These are phyloP conservation scores for Zelopaecilomyces penicillatus DNA, from an alignment of 2,329 filamentous ascomycete genomes.

Conservation along the genomic window DNA sequence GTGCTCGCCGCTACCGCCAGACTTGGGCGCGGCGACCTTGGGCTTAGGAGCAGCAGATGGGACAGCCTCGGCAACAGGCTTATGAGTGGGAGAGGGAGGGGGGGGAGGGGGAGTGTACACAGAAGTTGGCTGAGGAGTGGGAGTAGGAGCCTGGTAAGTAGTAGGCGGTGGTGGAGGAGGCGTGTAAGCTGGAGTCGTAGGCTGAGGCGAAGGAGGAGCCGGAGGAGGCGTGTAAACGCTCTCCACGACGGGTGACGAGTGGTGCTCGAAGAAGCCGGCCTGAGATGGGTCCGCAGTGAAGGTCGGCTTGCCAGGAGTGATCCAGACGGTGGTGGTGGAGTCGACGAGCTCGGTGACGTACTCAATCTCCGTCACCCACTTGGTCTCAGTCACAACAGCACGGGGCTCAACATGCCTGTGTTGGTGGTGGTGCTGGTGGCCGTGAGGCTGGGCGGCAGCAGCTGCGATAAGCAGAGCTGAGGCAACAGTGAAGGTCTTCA, in stretches of 20 bases:
- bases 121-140: slow-evolving; percentile 13
- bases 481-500: slow-evolving; percentile 32
- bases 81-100: slow-evolving; percentile 12
- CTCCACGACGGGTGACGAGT: neutral
- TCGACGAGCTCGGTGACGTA: slow-evolving; percentile 41
- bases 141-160: slow-evolving; percentile 15
- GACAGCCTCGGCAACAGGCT: slow-evolving; percentile 10
- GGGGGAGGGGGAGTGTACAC: slow-evolving; percentile 15
- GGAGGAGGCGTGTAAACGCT: slow-evolving; percentile 2
- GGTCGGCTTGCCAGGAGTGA: slow-evolving; percentile 23
- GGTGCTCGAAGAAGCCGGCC: slow-evolving; percentile 23
- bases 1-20: slow-evolving; percentile 19
- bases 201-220: slow-evolving; percentile 7
- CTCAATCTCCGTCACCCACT: slow-evolving; percentile 42
- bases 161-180: slow-evolving; percentile 16
- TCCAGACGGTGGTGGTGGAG: slow-evolving; percentile 37
- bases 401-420: slow-evolving; percentile 28
- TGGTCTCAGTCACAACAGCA: slow-evolving; percentile 36
- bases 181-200: slow-evolving; percentile 13
- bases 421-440: slow-evolving; percentile 29
- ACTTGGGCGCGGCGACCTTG: slow-evolving; percentile 6
- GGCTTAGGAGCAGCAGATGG: slow-evolving; percentile 8
- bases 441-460: slow-evolving; percentile 44
- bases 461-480: slow-evolving; percentile 28
- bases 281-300: slow-evolving; percentile 15